phyloP scores from a whole-genome alignment of 140 eudicot species.

The Flaveria floridana region DNA sequence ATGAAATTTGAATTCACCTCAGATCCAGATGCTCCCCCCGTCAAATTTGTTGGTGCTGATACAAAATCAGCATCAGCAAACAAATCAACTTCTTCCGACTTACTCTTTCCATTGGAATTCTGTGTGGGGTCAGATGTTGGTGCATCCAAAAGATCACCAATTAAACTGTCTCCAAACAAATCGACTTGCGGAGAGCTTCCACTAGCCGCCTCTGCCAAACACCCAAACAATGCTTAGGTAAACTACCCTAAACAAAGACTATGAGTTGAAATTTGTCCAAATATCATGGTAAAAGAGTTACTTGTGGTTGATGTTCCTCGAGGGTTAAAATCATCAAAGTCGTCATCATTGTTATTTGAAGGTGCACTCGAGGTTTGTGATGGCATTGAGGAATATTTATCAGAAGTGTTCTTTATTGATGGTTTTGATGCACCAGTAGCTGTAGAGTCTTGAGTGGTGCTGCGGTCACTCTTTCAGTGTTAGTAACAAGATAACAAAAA shows the following conservation, averaged over 20 bases:
- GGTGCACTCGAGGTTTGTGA: conserved; percentile 47
- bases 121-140: conserved; percentile 56
- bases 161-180: conserved; percentile 69
- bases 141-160: conserved; percentile 78
- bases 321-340: conserved; percentile 94
- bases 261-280: background rate
- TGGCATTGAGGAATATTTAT: conserved; percentile 46
- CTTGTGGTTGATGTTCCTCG: conserved; percentile 77
- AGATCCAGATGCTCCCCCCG: conserved; percentile 42
- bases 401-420: conserved; percentile 39
- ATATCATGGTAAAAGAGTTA: conserved; percentile 40
- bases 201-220: conserved; percentile 64
- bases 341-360: conserved; percentile 60
- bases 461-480: conserved; percentile 41
- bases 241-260: background rate
- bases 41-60: conserved; percentile 63
- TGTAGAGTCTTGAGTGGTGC: conserved; percentile 57
- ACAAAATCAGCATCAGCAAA: conserved; percentile 96
- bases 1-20: conserved; percentile 40
- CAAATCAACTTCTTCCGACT: conserved; percentile 76
- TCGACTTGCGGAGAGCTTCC: conserved; percentile 73
- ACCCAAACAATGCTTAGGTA: background rate
- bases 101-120: conserved; percentile 35
- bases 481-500: conserved; percentile 19
- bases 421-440: conserved; percentile 47